phyloP scores from a whole-genome alignment of 352 stramenopile species.

The Globisporangium alternatum region DNA sequence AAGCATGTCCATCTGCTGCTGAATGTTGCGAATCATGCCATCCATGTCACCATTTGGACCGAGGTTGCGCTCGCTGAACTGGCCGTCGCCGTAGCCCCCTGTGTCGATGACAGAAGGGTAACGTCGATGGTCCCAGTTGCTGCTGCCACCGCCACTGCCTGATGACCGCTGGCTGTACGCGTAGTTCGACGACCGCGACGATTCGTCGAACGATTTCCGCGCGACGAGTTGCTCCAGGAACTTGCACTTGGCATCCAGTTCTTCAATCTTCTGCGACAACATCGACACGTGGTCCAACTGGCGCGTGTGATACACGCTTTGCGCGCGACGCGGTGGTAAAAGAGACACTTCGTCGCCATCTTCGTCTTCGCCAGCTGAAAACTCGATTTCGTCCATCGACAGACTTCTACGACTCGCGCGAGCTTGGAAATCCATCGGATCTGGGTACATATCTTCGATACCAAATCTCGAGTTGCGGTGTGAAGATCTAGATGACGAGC shows the following conservation, averaged over 20 bases:
- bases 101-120: conserved; percentile 19
- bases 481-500: neutral
- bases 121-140: conserved; percentile 14
- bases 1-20: conserved; percentile 81
- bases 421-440: conserved; percentile 9
- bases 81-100: conserved; percentile 7
- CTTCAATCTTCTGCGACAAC: conserved; percentile 67
- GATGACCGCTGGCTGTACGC: conserved; percentile 12
- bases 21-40: conserved; percentile 76
- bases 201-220: conserved; percentile 45
- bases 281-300: conserved; percentile 60
- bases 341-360: conserved; percentile 42
- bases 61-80: conserved; percentile 25
- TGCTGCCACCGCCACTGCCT: conserved; percentile 7
- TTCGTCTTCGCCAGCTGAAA: conserved; percentile 43
- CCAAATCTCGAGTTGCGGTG: conserved; percentile 12
- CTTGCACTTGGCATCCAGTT: conserved; percentile 78
- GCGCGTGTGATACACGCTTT: conserved; percentile 46
- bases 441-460: conserved; percentile 3
- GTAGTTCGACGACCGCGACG: conserved; percentile 11
- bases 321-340: conserved; percentile 47
- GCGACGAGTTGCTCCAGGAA: conserved; percentile 73
- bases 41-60: conserved; percentile 41
- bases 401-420: conserved; percentile 33
- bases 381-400: conserved; percentile 38